Evolutionary conservation across 2,329 filamentous ascomycete species (phyloP).

Genomic region (Alternaria gansuensis): DNA sequence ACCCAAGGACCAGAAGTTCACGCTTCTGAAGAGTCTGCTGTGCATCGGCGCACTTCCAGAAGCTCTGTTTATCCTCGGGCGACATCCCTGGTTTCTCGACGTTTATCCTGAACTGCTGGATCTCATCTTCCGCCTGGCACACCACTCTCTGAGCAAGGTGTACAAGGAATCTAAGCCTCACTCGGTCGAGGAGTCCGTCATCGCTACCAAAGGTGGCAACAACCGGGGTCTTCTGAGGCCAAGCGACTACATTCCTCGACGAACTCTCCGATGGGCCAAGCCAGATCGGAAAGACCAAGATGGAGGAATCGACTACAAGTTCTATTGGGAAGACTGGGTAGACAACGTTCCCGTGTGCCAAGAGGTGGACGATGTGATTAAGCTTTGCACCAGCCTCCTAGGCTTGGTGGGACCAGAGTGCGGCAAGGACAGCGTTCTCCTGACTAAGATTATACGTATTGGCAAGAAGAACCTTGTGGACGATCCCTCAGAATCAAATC

Average conservation of each 20-base stretch:
- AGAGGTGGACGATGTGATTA: slow-evolving; percentile 87
- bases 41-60: slow-evolving; percentile 93
- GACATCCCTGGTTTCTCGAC: slow-evolving; percentile 91
- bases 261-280: slow-evolving; percentile 82
- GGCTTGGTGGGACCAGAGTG: slow-evolving; percentile 90
- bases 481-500: slow-evolving; percentile 75
- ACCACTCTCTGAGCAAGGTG: slow-evolving; percentile 82
- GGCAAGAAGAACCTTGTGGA: slow-evolving; percentile 76
- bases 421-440: slow-evolving; percentile 78
- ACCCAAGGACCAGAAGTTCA: slow-evolving; percentile 86
- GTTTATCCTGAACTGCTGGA: slow-evolving; percentile 82
- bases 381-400: slow-evolving; percentile 82
- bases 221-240: slow-evolving; percentile 69
- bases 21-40: slow-evolving; percentile 82
- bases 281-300: slow-evolving; percentile 79
- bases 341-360: slow-evolving; percentile 94
- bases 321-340: slow-evolving; percentile 97
- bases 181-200: slow-evolving; percentile 54
- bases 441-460: slow-evolving; percentile 86
- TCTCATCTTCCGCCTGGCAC: slow-evolving; percentile 83
- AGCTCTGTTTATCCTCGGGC: slow-evolving; percentile 87
- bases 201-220: slow-evolving; percentile 51
- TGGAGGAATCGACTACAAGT: slow-evolving; percentile 80
- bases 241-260: slow-evolving; percentile 66
- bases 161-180: slow-evolving; percentile 64